Evolutionary conservation across 177 flowering plant species (phyloP), one percentile per base, ranked within the genome.

Genomic region (Vitis hybrid): DNA sequence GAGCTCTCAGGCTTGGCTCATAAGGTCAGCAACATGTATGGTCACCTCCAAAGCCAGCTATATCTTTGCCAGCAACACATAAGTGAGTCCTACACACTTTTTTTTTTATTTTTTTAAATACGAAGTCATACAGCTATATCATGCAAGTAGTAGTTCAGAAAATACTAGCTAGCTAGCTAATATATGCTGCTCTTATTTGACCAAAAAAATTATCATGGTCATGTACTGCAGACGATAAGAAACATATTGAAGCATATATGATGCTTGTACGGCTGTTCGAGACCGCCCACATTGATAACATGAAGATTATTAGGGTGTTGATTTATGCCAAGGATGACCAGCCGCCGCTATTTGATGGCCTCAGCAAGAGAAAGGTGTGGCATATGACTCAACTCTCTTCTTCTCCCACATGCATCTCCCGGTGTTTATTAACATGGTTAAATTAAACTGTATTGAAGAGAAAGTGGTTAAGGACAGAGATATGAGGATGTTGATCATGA

Each of bases 1-100:
- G 86, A 85, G 70, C 76, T 82, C 5, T 85, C 87, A 2, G 77
- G 76, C 61, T 72, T 82, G 76, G 85, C 80, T 2, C 85, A 87
- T 72, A 85, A 84, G 71, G 49, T 84, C 67, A 66, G 54, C 63
- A 85, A 59, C 72, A 82, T 87, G 12, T 72, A 68, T 64, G 53
- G 50, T 31, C 81, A 82, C 70, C 82, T 87, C 20, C 52, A 29
- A 69, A 60, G 69, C 12, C 81, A 80, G 39, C 81, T 85, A 49
- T 49, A 13, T 18, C 70, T 31, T 5, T 84, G 84, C 67, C 55
- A 76, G 58, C 66, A 70, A 39, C 71, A 53, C 50, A 83, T 87
- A 15, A 82, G 89, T 83, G 50, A 77, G 84, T 61, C 52, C 10
- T 4, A 5, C 39, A 26, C 45, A 1, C 45, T 34, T 34, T 34